phyloP scores from a whole-genome alignment of 345 rosid genomes.

The Pugionium dolabratum region DNA sequence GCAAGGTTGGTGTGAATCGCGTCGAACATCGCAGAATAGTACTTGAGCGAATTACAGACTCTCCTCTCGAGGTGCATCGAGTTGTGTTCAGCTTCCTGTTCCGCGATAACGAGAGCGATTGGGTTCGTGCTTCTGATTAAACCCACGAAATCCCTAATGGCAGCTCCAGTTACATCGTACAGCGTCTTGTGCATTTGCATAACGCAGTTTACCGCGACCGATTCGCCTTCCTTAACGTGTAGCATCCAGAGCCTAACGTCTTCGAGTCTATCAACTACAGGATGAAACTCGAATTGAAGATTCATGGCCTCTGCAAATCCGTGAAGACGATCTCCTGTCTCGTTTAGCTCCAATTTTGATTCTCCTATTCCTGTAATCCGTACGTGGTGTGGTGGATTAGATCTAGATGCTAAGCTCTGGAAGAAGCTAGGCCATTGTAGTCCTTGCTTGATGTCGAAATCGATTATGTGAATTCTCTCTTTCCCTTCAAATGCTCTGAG shows the following conservation, averaged over 20 bases:
- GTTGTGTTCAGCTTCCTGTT: constrained; percentile 82
- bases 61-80: constrained; percentile 54
- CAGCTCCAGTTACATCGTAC: constrained; percentile 65
- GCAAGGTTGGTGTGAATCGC: constrained; percentile 62
- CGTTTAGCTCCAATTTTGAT: constrained; percentile 84
- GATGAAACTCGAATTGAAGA: constrained; percentile 90
- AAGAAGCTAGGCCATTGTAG: constrained; percentile 96
- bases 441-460: constrained; percentile 96
- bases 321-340: constrained; percentile 86
- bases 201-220: constrained; percentile 78
- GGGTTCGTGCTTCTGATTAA: constrained; percentile 89
- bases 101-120: constrained; percentile 59
- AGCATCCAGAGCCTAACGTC: constrained; percentile 99
- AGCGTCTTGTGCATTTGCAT: constrained; percentile 90
- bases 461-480: constrained; percentile 89
- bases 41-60: constrained; percentile 67
- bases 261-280: constrained; percentile 91
- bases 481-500: constrained; percentile 89
- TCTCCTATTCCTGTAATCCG: constrained; percentile 93
- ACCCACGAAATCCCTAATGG: constrained; percentile 71
- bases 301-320: constrained; percentile 80
- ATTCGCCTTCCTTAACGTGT: constrained; percentile 87
- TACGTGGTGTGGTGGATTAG: constrained; percentile 79
- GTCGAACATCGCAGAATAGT: constrained; percentile 83
- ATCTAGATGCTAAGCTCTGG: constrained; percentile 84